phyloP scores from a whole-genome alignment of 1,284 basidiomycete species.

The Tilletia indica region DNA sequence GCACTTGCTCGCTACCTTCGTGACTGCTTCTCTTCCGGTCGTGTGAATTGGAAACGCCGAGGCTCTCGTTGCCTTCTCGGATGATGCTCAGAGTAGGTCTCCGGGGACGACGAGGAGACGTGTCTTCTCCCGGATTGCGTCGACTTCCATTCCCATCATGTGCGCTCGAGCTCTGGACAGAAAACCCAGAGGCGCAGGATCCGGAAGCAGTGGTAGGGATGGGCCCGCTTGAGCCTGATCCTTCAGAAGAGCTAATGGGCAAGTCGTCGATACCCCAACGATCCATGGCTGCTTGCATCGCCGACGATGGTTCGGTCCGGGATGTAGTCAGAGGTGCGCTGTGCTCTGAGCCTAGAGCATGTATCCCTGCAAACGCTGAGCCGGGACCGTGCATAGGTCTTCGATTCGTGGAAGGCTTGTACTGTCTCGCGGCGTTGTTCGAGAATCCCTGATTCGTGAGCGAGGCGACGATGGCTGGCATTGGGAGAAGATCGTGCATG shows the following conservation, averaged over 20 bases:
- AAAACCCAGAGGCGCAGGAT: not conserved
- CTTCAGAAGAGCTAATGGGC: not conserved
- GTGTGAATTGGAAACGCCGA: not conserved
- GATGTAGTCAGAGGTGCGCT: not conserved
- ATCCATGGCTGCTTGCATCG: not conserved
- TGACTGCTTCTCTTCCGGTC: no score
- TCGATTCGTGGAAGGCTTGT: no score
- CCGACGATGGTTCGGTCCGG: not conserved
- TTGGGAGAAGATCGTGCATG: not conserved
- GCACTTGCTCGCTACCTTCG: no score
- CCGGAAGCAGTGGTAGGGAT: not conserved
- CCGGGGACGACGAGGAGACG: not conserved
- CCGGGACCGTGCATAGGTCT: not conserved
- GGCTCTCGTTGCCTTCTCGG: not conserved
- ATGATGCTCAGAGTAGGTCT: constrained; percentile 1
- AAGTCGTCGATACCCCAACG: not conserved
- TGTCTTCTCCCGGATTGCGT: not conserved
- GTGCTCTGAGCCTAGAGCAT: not conserved
- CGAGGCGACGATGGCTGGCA: not conserved
- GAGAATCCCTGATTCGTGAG: not conserved
- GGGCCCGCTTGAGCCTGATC: not conserved
- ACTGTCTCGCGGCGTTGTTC: not conserved
- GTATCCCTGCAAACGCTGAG: not conserved
- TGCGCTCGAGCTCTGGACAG: not conserved
- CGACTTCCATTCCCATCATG: not conserved